These are phyloP conservation scores for Nymphaea colorata DNA, from an alignment of 164 flowering plant species.

Conservation along the genomic window DNA sequence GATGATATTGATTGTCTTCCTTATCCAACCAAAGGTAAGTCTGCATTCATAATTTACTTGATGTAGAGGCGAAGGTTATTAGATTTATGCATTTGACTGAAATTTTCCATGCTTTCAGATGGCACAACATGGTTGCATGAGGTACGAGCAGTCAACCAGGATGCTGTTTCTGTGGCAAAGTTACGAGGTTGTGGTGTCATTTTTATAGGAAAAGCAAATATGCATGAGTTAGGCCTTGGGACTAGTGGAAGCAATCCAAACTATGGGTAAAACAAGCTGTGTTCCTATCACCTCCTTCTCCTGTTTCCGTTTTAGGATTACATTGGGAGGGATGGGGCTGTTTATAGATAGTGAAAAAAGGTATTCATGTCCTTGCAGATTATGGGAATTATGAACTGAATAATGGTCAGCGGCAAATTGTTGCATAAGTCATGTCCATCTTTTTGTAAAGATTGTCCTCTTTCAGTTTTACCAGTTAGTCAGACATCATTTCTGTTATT, in stretches of 20 bases:
- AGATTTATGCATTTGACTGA: too few species aligned
- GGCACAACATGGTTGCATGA: constrained; percentile 82
- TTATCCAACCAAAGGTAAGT: constrained; percentile 57
- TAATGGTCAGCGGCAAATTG: too few species aligned
- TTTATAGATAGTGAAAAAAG: too few species aligned
- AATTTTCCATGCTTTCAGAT: constrained; percentile 27
- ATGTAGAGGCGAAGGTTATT: too few species aligned
- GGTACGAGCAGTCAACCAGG: constrained; percentile 47
- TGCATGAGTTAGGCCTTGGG: constrained; percentile 96
- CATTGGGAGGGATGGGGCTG: too few species aligned
- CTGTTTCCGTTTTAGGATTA: not conserved
- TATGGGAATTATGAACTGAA: too few species aligned
- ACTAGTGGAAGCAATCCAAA: constrained; percentile 92
- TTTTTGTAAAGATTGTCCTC: too few species aligned
- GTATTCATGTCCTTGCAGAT: too few species aligned
- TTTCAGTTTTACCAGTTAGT: too few species aligned
- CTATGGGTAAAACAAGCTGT: constrained; percentile 45
- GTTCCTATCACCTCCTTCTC: not conserved
- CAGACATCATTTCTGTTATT: too few species aligned
- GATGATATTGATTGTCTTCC: constrained; percentile 92
- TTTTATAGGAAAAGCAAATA: constrained; percentile 87
- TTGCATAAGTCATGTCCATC: too few species aligned
- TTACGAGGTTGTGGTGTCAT: constrained; percentile 85
- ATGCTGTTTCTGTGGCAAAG: constrained; percentile 72
- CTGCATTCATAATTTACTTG: not conserved